phyloP scores from a whole-genome alignment of 495 filamentous ascomycete species.

The Neurospora africana region DNA sequence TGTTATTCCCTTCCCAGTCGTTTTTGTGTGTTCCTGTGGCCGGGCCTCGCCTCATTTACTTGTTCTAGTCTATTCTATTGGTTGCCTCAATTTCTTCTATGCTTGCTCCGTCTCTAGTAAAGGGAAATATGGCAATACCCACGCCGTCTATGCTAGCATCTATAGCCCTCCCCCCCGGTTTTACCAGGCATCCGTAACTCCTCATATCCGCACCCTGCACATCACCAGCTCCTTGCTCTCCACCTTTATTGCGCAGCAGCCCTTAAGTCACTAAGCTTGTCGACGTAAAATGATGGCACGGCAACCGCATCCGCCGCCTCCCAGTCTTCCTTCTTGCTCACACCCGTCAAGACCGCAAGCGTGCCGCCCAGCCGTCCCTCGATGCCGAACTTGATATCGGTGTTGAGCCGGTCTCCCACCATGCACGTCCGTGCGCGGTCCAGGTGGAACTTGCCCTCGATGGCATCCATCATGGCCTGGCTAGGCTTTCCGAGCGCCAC shows the following conservation, averaged over 20 bases:
- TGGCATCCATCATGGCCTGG: conserved; percentile 98
- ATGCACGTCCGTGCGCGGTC: conserved; percentile 82
- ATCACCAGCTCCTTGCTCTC: background rate
- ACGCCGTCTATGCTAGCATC: background rate
- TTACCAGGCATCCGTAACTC: background rate
- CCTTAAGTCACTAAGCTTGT: conserved; percentile 68
- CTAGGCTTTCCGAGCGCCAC: conserved; percentile 84
- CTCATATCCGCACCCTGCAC: background rate
- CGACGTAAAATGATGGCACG: conserved; percentile 68
- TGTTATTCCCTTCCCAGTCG: background rate
- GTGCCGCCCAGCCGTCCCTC: conserved; percentile 88
- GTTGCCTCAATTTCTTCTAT: background rate
- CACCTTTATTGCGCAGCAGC: conserved; percentile 14
- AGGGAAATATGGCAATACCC: background rate
- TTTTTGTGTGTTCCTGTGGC: background rate
- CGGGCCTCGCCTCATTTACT: background rate
- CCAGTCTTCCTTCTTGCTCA: conserved; percentile 73
- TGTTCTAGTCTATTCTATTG: background rate
- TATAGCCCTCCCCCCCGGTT: background rate
- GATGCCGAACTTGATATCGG: conserved; percentile 91
- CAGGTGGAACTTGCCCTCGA: conserved; percentile 89
- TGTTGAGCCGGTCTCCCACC: conserved; percentile 90
- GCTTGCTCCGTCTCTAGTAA: background rate
- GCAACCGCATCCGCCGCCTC: conserved; percentile 48
- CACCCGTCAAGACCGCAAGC: conserved; percentile 82